Percentiles rank a stretch among this genome's conserved stretches.
Evolutionary conservation across 2,329 filamentous ascomycete species (phyloP).

Genomic region (Microdochium paspali): DNA sequence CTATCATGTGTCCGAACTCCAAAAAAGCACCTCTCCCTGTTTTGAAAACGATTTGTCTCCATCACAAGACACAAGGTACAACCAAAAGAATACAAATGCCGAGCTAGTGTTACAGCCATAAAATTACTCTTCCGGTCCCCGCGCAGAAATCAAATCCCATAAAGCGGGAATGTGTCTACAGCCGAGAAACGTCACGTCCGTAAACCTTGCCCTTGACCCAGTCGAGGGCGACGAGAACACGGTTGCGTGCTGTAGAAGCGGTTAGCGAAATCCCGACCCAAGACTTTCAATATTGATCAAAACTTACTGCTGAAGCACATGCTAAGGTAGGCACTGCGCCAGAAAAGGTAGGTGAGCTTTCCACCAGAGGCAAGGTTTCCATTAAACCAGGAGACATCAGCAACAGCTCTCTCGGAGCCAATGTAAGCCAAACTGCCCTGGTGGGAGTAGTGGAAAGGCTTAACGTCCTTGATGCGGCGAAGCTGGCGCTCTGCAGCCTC

Average conservation of each 20-base stretch:
- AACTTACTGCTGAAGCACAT: constrained; percentile 99
- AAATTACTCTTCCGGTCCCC: background rate
- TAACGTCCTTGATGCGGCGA: constrained; percentile 84
- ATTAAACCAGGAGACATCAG: constrained; percentile 94
- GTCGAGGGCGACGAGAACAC: constrained; percentile 84
- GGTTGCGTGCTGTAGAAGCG: constrained; percentile 64
- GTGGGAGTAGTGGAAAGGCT: constrained; percentile 97
- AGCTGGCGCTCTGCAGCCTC: constrained; percentile 80
- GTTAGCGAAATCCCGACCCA: no score
- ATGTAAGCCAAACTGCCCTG: constrained; percentile 97
- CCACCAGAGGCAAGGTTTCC: constrained; percentile 93
- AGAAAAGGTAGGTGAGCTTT: constrained; percentile 94
- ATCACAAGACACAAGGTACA: no score
- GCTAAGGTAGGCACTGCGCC: constrained; percentile 94
- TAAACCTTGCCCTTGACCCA: constrained; percentile 98
- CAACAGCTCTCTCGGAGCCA: constrained; percentile 94
- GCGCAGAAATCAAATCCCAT: background rate
- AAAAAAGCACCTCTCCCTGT: background rate
- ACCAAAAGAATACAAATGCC: background rate
- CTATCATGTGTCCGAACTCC: background rate
- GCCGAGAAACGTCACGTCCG: constrained; percentile 84
- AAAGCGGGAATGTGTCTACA: constrained; percentile 36
- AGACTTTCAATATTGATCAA: background rate
- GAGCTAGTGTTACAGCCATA: background rate
- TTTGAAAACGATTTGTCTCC: background rate